phyloP scores from a whole-genome alignment of 2,329 filamentous ascomycete species.

The Colletotrichum orbiculare region DNA sequence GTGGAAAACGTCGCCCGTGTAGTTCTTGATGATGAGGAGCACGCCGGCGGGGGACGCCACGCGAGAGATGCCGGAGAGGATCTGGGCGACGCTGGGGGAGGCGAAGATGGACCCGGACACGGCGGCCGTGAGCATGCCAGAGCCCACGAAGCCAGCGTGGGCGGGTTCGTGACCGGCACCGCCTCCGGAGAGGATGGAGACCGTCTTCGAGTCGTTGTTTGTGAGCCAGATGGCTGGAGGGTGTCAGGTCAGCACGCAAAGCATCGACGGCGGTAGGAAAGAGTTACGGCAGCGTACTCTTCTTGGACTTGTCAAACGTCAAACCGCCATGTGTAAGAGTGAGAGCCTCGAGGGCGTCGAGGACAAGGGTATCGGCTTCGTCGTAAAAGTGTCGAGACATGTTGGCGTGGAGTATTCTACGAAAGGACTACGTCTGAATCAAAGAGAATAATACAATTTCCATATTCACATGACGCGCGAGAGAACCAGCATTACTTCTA shows the following conservation, averaged over 20 bases:
- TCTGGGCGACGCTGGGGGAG: constrained; percentile 71
- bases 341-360: constrained; percentile 30
- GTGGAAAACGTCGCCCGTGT: constrained; percentile 71
- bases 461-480: no score
- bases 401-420: neutral
- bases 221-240: constrained; percentile 30
- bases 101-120: constrained; percentile 76
- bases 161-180: constrained; percentile 74
- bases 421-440: neutral
- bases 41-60: constrained; percentile 68
- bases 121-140: constrained; percentile 70
- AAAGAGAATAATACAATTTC: neutral
- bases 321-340: constrained; percentile 62
- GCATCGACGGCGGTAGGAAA: neutral
- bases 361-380: constrained; percentile 32
- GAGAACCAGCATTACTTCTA: no score
- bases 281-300: constrained; percentile 37
- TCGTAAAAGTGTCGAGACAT: constrained; percentile 33
- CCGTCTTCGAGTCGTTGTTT: constrained; percentile 43
- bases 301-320: constrained; percentile 57
- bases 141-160: constrained; percentile 72
- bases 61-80: constrained; percentile 67
- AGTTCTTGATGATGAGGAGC: constrained; percentile 75
- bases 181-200: constrained; percentile 61
- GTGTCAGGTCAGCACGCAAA: neutral